These are phyloP conservation scores for Lasiosphaeria ovina DNA, from an alignment of 495 filamentous ascomycete species.

Conservation along the genomic window DNA sequence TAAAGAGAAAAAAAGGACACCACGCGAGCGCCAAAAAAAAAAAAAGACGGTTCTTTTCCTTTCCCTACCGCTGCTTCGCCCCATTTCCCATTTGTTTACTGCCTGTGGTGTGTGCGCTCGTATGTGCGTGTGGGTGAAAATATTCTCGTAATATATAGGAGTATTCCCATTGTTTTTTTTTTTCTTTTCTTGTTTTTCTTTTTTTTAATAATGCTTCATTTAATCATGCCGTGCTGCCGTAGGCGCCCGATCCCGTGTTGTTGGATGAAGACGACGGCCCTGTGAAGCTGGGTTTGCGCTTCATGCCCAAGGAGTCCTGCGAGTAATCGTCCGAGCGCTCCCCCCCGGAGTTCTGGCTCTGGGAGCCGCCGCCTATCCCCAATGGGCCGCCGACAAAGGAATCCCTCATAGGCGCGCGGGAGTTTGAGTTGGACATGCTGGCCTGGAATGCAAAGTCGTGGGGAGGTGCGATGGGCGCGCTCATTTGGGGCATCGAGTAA, in stretches of 20 bases:
- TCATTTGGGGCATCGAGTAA: constrained; percentile 56
- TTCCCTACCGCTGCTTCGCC: no score
- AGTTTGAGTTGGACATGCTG: constrained; percentile 40
- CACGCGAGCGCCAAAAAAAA: not conserved
- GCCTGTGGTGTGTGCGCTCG: not conserved
- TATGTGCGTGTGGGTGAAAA: not conserved
- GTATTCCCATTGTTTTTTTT: constrained; percentile 1
- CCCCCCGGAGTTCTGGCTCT: constrained; percentile 32
- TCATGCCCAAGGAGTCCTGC: constrained; percentile 43
- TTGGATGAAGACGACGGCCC: constrained; percentile 19
- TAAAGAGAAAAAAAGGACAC: not conserved
- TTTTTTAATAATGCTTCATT: not conserved
- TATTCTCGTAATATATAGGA: not conserved
- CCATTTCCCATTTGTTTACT: not conserved
- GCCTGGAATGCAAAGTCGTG: constrained; percentile 52
- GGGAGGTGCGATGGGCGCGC: constrained; percentile 52
- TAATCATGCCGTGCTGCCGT: constrained; percentile 28
- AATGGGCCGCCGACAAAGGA: constrained; percentile 41
- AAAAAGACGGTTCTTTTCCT: not conserved
- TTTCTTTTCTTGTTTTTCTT: not conserved
- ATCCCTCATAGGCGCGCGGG: constrained; percentile 46
- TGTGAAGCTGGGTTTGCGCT: constrained; percentile 51
- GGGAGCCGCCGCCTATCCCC: constrained; percentile 23
- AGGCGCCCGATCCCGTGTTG: constrained; percentile 19
- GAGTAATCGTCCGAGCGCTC: constrained; percentile 38